Evolutionary conservation across 805 yeast genomes (phyloP).

Genomic region (Wickerhamiella brachini): DNA sequence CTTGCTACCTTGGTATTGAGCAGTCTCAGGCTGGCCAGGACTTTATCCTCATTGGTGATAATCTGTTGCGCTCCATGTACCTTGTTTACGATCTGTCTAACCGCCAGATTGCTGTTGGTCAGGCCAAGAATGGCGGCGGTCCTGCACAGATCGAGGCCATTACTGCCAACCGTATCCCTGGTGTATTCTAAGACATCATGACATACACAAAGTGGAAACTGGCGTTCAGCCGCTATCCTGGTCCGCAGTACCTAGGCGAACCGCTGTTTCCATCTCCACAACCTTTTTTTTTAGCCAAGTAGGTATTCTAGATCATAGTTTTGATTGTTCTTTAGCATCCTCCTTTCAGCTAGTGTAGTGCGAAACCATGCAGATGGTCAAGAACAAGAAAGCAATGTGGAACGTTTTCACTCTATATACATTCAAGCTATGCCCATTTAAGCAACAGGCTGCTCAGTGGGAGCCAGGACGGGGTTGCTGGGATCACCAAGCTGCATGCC

Average conservation of each 20-base stretch:
- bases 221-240: neutral
- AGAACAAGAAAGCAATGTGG: too few species aligned
- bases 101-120: conserved; percentile 41
- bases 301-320: neutral
- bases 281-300: neutral
- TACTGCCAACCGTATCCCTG: conserved; percentile 16
- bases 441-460: conserved; percentile 21
- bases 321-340: neutral
- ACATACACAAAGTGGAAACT: neutral
- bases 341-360: too few species aligned
- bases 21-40: conserved; percentile 20
- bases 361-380: too few species aligned
- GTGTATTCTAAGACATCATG: neutral
- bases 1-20: conserved; percentile 26
- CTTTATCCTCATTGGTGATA: conserved; percentile 44
- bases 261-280: neutral
- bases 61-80: conserved; percentile 44
- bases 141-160: conserved; percentile 19
- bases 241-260: neutral
- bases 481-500: conserved; percentile 45
- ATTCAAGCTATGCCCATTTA: neutral
- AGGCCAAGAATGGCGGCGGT: conserved; percentile 21
- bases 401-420: neutral
- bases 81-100: conserved; percentile 49
- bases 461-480: conserved; percentile 19